These are phyloP conservation scores for Phytophthora multivora DNA, from an alignment of 352 stramenopile species.

Conservation along the genomic window DNA sequence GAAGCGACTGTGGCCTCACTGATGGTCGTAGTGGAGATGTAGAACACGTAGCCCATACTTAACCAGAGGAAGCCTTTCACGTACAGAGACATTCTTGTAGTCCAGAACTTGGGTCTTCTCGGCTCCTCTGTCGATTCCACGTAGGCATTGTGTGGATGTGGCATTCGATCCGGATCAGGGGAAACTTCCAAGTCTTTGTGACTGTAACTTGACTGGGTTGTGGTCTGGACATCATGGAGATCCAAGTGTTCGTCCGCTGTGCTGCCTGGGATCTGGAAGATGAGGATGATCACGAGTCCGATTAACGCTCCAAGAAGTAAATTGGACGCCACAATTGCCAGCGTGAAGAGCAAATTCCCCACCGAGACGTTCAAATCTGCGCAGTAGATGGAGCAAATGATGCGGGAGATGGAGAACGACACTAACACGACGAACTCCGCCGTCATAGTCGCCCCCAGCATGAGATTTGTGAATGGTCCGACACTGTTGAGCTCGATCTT, in stretches of 20 bases:
- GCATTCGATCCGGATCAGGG: constrained; percentile 44
- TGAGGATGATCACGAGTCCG: constrained; percentile 52
- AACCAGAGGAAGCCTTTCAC: constrained; percentile 75
- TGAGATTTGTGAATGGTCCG: constrained; percentile 75
- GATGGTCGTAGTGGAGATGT: constrained; percentile 57
- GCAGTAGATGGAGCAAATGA: constrained; percentile 69
- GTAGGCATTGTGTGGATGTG: constrained; percentile 64
- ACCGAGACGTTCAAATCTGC: constrained; percentile 55
- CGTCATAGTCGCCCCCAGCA: constrained; percentile 72
- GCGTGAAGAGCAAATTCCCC: constrained; percentile 59
- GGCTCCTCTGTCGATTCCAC: constrained; percentile 33
- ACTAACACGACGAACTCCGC: constrained; percentile 77
- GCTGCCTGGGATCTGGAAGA: constrained; percentile 65
- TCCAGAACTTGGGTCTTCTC: constrained; percentile 26
- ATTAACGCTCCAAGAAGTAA: constrained; percentile 52
- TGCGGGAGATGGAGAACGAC: constrained; percentile 68
- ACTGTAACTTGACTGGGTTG: constrained; percentile 13
- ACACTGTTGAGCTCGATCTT: constrained; percentile 81
- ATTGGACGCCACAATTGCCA: constrained; percentile 60
- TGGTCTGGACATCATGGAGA: constrained; percentile 25
- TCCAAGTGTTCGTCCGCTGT: constrained; percentile 39
- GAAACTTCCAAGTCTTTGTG: constrained; percentile 31
- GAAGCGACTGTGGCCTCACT: constrained; percentile 42
- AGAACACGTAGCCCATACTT: constrained; percentile 62
- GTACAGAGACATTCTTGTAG: constrained; percentile 42